Evolutionary conservation across 2,329 filamentous ascomycete genomes (phyloP), one percentile per base, ranked within the genome.

Genomic region (Fusarium torulosum): DNA sequence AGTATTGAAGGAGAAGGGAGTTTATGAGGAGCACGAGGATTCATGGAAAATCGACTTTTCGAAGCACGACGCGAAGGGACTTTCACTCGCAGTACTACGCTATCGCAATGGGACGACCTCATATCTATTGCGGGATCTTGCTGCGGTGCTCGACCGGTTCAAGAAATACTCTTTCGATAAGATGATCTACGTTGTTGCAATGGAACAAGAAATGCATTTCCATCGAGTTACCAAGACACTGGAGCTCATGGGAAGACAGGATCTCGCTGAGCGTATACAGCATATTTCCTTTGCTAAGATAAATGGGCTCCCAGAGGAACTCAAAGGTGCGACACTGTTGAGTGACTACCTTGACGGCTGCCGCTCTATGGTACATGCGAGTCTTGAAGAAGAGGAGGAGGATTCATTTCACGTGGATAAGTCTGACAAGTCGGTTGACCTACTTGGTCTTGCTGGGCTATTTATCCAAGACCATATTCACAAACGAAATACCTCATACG

Each of bases 161-260:
- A 83, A 88, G 35, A 83, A 84, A 66, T 85, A 86, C 75, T 72
- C 85, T 2, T 93, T 92, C 71, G 90, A 93, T 79, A 88, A 91
- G 73, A 92, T 93, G 90, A 90, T 93, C 43, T 93, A 93, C 72
- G 90, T 94, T 6, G 88, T 93, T 21, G 90, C 90, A 0, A 87
- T 86, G 33, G 86, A 90, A 67, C 91, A 93, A 74, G 90, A 91
- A 70, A 83, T 91, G 44, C 91, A 94, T 74, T 84, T 93, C 46
- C 87, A 88, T 64, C 89, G 92, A 73, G 81, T 93, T 10, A 91
- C 91, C 82, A 92, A 91, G 56, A 74, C 76, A 0, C 65, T 82
- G 0, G 74, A 78, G n/a, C 74, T 80, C 2, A 76, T 82, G 72
- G 79, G 72, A 1, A 70, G 71, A 3, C 53, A 63, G 0, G 77